Evolutionary conservation across 2,329 filamentous ascomycete species (phyloP), one percentile per base, ranked within the genome.

Genomic region (Orbilia brochopaga): DNA sequence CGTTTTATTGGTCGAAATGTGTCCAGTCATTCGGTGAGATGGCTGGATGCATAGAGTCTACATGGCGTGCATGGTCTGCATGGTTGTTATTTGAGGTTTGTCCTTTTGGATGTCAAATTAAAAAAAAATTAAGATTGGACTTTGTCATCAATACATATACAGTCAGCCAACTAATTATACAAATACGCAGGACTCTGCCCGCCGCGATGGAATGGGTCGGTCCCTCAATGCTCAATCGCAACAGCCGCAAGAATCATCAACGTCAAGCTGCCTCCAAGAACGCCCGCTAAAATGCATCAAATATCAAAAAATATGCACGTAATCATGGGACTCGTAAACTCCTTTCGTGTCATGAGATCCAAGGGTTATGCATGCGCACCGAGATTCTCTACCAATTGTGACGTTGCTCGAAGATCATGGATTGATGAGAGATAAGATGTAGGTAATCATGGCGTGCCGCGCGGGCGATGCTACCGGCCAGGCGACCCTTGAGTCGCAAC

Each of bases 401-500:
- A 15, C 15, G 27, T 7, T 19, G 8, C 19, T 23, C 44, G n/a
- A 30, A 19, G 8, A 64, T 51, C 13, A 21, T 48, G 23, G 17
- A 35, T 51, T 19, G n/a, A 53, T 19, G 11, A 21, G 35, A 60
- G 30, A 27, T 19, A 27, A n/a, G 40, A 44, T 19, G 35, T 35
- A 57, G 32, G 23, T 11, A 24, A 37, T 35, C 21, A 55, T 24
- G 10, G 19, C 6, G n/a, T 37, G 32, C 2, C 3, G 40, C 23
- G 4, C 3, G 1, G 1, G 13, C 5, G 42, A 32, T n/a, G 32
- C 35, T 56, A 70, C 15, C 66, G 35, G 1, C 54, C 54, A 5
- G 66, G 66, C 13, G 66, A 70, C 24, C 64, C 66, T 17, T 59
- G 59, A n/a, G 66, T 70, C 8, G 66, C 66, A 44, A 70, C 66